These are phyloP conservation scores for Diplodia mutila DNA, from an alignment of 2,329 filamentous ascomycete species.

Conservation along the genomic window DNA sequence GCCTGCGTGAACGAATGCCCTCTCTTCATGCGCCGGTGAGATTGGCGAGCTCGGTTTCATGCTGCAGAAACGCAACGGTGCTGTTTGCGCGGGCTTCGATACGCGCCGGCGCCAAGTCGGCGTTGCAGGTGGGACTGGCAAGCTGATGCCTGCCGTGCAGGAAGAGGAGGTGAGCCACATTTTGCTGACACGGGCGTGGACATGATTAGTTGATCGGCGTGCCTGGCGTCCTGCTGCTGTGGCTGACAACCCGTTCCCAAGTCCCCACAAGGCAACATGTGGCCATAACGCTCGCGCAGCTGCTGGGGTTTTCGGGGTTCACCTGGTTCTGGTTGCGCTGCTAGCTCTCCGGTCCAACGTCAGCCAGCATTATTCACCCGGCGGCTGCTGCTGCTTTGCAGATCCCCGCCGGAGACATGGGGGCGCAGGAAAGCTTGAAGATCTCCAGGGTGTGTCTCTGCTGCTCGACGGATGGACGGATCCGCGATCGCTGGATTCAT, in stretches of 20 bases:
- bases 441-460: not conserved
- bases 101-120: not conserved
- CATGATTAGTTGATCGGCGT: not conserved
- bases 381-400: not conserved
- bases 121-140: not conserved
- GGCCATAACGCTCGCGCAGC: not conserved
- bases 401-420: not conserved
- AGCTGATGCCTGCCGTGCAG: not conserved
- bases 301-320: not conserved
- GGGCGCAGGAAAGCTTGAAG: not conserved
- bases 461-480: not conserved
- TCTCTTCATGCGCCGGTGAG: not conserved
- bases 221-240: not conserved
- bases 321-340: not conserved
- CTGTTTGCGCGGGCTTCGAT: too few relatives aligned
- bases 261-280: not conserved
- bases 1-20: not conserved
- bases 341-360: not conserved
- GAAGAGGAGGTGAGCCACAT: not conserved
- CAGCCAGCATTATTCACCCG: not conserved
- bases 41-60: not conserved
- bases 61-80: constrained; percentile 10
- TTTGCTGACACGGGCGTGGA: constrained; percentile 1
- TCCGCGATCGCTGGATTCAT: not conserved
- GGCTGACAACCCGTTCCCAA: not conserved